A percentile compares a stretch with the other conserved stretches of the same genome.
Conservation (phyloP, 108 stramenopile genomes). For the Nitzschia inconspicua region DNA sequence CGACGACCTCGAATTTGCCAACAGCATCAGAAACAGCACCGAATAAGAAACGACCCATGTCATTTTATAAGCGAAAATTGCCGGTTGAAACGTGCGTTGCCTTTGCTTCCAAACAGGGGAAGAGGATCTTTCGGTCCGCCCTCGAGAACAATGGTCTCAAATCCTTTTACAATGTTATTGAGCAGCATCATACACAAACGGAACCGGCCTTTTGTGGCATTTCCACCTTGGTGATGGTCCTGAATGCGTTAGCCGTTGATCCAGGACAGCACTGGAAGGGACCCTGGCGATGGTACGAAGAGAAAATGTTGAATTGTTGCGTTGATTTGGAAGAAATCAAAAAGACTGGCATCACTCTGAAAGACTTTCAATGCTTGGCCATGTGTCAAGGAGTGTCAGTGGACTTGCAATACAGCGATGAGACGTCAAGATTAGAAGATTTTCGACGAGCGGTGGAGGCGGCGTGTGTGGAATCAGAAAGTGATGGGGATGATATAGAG, state of each 20-base stretch:
- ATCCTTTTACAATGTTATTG: slow-evolving; percentile 68
- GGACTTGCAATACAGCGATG: slow-evolving; percentile 38
- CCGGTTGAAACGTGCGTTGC: slow-evolving; percentile 63
- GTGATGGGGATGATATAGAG: background rate
- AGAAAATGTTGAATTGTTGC: slow-evolving; percentile 89
- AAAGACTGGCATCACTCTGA: slow-evolving; percentile 68
- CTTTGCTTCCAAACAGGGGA: slow-evolving; percentile 58
- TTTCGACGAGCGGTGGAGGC: slow-evolving; percentile 63
- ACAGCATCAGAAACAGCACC: no score
- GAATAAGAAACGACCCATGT: no score
- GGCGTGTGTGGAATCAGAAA: slow-evolving; percentile 46
- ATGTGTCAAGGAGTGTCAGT: slow-evolving; percentile 77
- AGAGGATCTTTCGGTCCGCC: slow-evolving; percentile 48
- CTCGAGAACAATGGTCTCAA: slow-evolving; percentile 40
- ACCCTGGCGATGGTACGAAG: slow-evolving; percentile 94
- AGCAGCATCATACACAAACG: slow-evolving; percentile 76
- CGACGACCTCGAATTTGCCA: no score
- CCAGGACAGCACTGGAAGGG: slow-evolving; percentile 91
- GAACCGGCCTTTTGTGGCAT: slow-evolving; percentile 97
- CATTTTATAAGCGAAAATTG: slow-evolving; percentile 57
- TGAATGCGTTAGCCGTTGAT: slow-evolving; percentile 94
- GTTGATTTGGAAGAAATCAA: slow-evolving; percentile 68
- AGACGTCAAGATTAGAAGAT: slow-evolving; percentile 32
- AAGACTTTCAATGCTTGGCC: slow-evolving; percentile 71
- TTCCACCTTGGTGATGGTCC: slow-evolving; percentile 76